Conservation (phyloP, 78 protist genomes). For the Acrasis kona region DNA sequence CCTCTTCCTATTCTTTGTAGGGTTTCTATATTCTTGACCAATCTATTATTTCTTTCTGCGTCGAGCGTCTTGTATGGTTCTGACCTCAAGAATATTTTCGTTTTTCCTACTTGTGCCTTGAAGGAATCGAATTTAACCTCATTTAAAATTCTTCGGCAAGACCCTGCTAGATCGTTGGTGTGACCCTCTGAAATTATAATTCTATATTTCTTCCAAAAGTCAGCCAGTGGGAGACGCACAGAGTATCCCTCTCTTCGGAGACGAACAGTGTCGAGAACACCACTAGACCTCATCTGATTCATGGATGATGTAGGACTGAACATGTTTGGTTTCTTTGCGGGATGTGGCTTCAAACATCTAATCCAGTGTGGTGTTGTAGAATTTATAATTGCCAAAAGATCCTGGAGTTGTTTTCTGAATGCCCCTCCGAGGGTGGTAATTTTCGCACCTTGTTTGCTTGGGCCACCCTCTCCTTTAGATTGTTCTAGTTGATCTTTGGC, state of each 20-base stretch:
- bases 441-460: not conserved
- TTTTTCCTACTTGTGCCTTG: conserved; percentile 15
- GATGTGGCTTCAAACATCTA: conserved; percentile 54
- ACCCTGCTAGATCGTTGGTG: no score
- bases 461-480: no score
- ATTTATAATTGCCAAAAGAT: conserved; percentile 50
- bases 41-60: no score
- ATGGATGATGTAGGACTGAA: not conserved
- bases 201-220: not conserved
- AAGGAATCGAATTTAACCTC: not conserved
- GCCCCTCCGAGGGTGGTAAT: conserved; percentile 10
- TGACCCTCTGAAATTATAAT: not conserved
- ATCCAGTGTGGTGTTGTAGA: conserved; percentile 32
- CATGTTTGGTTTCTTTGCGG: conserved; percentile 1
- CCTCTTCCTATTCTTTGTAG: not conserved
- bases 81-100: conserved; percentile 12
- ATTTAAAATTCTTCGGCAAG: not conserved
- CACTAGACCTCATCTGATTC: conserved; percentile 14
- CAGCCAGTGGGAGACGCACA: conserved; percentile 2
- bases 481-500: no score
- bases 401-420: conserved; percentile 26
- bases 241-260: conserved; percentile 29
- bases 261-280: not conserved
- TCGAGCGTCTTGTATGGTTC: not conserved
- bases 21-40: no score